Evolutionary conservation across 2,329 filamentous ascomycete species (phyloP).

Genomic region (Exophiala sp.): DNA sequence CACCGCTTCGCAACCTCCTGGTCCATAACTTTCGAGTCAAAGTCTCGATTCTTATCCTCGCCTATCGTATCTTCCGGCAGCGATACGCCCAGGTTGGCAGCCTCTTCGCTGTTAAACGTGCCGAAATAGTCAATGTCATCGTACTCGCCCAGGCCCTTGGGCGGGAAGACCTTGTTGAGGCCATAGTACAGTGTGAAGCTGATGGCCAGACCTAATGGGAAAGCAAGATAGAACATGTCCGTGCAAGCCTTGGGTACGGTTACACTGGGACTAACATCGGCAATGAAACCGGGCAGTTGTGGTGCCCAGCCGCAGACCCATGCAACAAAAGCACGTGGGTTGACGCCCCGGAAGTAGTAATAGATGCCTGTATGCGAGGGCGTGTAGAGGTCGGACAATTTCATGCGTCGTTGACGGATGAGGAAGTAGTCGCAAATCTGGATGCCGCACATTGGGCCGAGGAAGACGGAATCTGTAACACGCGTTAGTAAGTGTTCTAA

Average conservation of each 20-base stretch:
- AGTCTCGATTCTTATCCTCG: not conserved
- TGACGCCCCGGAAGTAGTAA: constrained; percentile 43
- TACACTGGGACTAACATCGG: constrained; percentile 20
- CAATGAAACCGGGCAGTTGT: constrained; percentile 32
- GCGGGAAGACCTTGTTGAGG: constrained; percentile 30
- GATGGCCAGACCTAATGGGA: constrained; percentile 39
- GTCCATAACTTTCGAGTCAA: not conserved
- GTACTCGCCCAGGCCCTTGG: constrained; percentile 18
- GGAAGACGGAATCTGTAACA: constrained; percentile 41
- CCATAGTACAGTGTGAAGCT: constrained; percentile 36
- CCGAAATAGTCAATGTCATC: constrained; percentile 22
- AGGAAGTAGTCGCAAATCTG: constrained; percentile 34
- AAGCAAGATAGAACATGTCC: constrained; percentile 42
- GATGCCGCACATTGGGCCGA: constrained; percentile 40
- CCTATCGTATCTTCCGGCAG: constrained; percentile 12
- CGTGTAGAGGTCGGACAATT: constrained; percentile 44
- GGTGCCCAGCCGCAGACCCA: constrained; percentile 37
- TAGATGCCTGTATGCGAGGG: constrained; percentile 37
- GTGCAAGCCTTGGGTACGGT: constrained; percentile 33
- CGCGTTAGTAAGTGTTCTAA: too few species aligned
- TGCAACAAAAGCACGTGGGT: constrained; percentile 41
- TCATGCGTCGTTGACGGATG: constrained; percentile 37
- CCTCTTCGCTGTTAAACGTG: constrained; percentile 19
- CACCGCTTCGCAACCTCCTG: not conserved
- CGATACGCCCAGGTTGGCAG: constrained; percentile 17